Base-by-base conservation (phyloP, 371 early-diverging fungal species). In the Mucor lusitanicus region DNA sequence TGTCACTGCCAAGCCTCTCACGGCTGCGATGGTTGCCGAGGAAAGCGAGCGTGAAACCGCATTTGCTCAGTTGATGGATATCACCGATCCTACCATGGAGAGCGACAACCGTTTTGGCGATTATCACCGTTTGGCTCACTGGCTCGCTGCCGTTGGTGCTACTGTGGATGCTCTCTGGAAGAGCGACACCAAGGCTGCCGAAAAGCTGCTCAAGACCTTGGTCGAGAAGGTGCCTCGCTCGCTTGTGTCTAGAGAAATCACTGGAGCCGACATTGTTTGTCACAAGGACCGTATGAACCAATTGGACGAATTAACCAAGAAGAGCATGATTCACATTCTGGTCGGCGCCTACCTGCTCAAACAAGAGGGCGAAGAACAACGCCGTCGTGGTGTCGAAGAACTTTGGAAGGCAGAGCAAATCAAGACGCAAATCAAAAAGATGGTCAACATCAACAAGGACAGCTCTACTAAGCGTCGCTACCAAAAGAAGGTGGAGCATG, bases 111-210 rank as follows among this genome's bases (percentile, higher is more conserved):
- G 35, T 4, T 53, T 61, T 17, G 64, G 60, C 40, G 71, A 78
- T 33, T 65, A 70, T 12, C 75, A 74, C 11, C 53, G 65, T n/a
- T 58, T 77, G 25, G 65, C 76, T 46, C 72, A 73, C 19, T 80
- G 81, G 81, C 61, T 77, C 12, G 71, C 81, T 21, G 68, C 75
- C 3, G 70, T 77, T 5, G 81, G 81, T 9, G 78, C 75, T 17
- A 70, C 72, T 17, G 72, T 76, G 7, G 81, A 80, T 40, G 78
- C 78, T 17, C 61, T 80, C 3, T 77, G 78, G 78, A 71, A 72
- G 25, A 72, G 65, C 12, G 75, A 81, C 54, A 35, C 67, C 3
- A 60, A 59, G 2, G 60, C 66, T n/a, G 79, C 71, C 2, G 68
- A 78, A 54, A 27, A 50, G 6, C 50, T 73, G 21, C 59, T 67